phyloP scores from a whole-genome alignment of 345 rosid species.

The Microcos paniculata region DNA sequence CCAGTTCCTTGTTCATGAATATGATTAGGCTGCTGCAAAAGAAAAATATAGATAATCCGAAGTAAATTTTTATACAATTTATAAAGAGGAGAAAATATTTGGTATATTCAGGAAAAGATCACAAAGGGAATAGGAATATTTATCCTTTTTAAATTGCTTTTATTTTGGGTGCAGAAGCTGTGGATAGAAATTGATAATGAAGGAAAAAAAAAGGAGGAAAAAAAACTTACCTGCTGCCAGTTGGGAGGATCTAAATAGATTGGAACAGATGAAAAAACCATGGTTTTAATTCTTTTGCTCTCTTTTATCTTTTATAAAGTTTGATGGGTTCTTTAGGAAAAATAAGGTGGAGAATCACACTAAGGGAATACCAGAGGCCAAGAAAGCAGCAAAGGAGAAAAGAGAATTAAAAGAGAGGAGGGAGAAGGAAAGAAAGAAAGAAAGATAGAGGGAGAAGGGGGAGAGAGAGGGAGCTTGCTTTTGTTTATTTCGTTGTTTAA shows the following conservation, averaged over 20 bases:
- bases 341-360: conserved; percentile 67
- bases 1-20: conserved; percentile 24
- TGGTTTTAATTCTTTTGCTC: conserved; percentile 38
- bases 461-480: conserved; percentile 17
- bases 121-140: conserved; percentile 56
- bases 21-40: conserved; percentile 43
- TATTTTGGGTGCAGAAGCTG: conserved; percentile 17
- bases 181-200: conserved; percentile 27
- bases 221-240: conserved; percentile 68
- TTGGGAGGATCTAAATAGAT: conserved; percentile 64
- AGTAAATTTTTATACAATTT: background rate
- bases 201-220: conserved; percentile 27
- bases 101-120: conserved; percentile 55
- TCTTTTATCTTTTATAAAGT: conserved; percentile 55
- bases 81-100: conserved; percentile 27
- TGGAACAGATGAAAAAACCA: conserved; percentile 72
- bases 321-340: conserved; percentile 58
- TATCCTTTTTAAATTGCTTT: conserved; percentile 34
- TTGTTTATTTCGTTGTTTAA: conserved; percentile 27
- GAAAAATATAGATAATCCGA: background rate
- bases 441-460: conserved; percentile 29
- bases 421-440: conserved; percentile 29
- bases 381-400: conserved; percentile 42
- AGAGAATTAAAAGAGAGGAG: conserved; percentile 30
- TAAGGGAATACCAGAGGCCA: conserved; percentile 42